These are phyloP conservation scores for Chlorella variabilis DNA, from an alignment of 163 green algal species.

Conservation along the genomic window DNA sequence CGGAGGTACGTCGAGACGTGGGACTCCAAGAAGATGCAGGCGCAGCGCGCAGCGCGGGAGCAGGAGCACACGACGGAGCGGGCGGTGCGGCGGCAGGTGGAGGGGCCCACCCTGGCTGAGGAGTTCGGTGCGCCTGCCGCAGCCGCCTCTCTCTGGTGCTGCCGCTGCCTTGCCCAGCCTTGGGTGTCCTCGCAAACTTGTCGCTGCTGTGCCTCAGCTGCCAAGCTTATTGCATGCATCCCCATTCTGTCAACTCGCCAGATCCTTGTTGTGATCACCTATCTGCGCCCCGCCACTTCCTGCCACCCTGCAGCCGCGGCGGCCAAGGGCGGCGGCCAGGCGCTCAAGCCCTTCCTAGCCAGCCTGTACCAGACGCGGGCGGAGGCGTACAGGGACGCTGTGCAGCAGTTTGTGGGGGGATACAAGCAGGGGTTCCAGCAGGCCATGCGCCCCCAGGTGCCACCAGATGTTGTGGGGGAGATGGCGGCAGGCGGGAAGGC, in stretches of 20 bases:
- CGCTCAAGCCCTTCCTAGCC: constrained; percentile 35
- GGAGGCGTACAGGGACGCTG: constrained; percentile 34
- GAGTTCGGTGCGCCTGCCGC: constrained; percentile 32
- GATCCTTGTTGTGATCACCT: too few relatives aligned
- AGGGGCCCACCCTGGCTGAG: constrained; percentile 11
- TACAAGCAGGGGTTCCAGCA: constrained; percentile 43
- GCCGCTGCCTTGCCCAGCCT: neutral
- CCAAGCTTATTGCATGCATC: too few relatives aligned
- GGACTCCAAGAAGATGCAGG: constrained; percentile 36
- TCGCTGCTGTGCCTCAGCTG: too few relatives aligned
- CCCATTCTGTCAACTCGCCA: neutral
- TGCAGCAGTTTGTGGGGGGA: constrained; percentile 52
- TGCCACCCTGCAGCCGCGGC: constrained; percentile 30
- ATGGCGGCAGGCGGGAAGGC: neutral
- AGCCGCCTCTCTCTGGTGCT: neutral
- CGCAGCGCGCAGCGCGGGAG: neutral
- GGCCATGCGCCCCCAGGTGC: constrained; percentile 16
- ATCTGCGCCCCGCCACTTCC: too few relatives aligned
- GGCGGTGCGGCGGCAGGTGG: neutral
- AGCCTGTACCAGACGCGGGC: constrained; percentile 38
- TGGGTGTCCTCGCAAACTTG: too few relatives aligned
- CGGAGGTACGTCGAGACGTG: constrained; percentile 42
- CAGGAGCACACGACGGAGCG: neutral
- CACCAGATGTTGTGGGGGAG: neutral
- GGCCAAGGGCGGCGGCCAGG: constrained; percentile 17